A percentile compares a stretch with the other conserved stretches of the same genome.
These are phyloP conservation scores for Thraustochytrium sp. DNA, from an alignment of 352 stramenopile genomes.

Conservation along the genomic window DNA sequence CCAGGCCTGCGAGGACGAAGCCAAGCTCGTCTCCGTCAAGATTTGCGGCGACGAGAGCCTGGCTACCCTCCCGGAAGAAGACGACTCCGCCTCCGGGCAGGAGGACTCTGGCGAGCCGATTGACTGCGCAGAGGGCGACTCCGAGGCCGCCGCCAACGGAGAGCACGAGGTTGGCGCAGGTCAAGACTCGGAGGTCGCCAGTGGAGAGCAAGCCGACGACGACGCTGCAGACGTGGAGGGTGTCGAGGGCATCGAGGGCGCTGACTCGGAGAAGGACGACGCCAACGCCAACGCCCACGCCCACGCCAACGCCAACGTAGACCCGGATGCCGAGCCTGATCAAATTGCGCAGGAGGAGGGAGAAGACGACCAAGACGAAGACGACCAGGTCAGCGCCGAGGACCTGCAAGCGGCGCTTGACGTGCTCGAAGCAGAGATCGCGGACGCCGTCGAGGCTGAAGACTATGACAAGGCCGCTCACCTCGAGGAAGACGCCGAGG, in stretches of 20 bases:
- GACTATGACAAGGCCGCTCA: constrained; percentile 4
- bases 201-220: no score
- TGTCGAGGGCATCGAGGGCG: background rate
- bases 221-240: background rate
- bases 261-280: background rate
- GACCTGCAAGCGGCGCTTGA: background rate
- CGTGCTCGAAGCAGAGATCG: background rate
- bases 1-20: background rate
- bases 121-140: background rate
- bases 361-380: background rate
- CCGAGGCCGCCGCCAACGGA: background rate
- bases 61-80: background rate
- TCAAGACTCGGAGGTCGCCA: no score
- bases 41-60: constrained; percentile 24
- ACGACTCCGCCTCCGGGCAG: background rate
- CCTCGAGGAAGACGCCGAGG: background rate
- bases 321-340: background rate
- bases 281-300: background rate
- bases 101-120: background rate
- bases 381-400: background rate
- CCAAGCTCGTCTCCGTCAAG: background rate
- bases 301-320: background rate
- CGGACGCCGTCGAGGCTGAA: background rate
- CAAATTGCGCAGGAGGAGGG: background rate
- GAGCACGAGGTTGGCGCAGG: background rate